A percentile compares a stretch with the other conserved stretches of the same genome.
Evolutionary conservation across 345 rosid genomes (phyloP).

Genomic region (Atalantia buxifolia): DNA sequence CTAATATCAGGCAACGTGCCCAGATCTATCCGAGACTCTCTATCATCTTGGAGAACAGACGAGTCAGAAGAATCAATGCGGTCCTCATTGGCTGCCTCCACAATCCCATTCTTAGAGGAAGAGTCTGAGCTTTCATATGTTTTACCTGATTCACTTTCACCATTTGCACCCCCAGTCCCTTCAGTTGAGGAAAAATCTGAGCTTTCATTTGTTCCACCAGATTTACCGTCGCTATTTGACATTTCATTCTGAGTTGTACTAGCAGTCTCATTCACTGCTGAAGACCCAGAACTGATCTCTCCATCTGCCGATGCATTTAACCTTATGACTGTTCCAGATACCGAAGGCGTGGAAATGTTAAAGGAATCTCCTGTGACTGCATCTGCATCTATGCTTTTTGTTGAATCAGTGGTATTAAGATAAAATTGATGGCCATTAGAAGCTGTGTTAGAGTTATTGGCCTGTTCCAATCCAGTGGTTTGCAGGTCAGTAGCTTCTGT

Average conservation of each 20-base stretch:
- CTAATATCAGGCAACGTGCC: constrained; percentile 45
- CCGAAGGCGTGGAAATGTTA: constrained; percentile 17
- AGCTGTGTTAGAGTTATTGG: constrained; percentile 1
- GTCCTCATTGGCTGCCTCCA: constrained; percentile 28
- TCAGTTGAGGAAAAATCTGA: constrained; percentile 22
- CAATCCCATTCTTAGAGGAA: constrained; percentile 13
- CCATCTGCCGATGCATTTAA: constrained; percentile 34
- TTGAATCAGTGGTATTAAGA: constrained; percentile 24
- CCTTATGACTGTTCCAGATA: constrained; percentile 20
- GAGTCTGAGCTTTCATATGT: constrained; percentile 27
- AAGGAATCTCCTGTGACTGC: constrained; percentile 27
- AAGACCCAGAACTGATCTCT: constrained; percentile 31
- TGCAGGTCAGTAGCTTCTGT: constrained; percentile 25
- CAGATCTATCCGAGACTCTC: constrained; percentile 43
- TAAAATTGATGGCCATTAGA: constrained; percentile 21
- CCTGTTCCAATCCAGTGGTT: constrained; percentile 22
- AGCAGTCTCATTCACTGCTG: constrained; percentile 18
- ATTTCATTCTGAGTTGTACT: constrained; percentile 25
- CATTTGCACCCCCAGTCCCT: neutral
- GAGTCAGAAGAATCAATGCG: constrained; percentile 36
- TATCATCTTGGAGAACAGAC: constrained; percentile 39
- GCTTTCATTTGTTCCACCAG: constrained; percentile 33
- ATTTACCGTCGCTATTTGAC: constrained; percentile 15
- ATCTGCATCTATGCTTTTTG: constrained; percentile 22
- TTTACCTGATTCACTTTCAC: constrained; percentile 28